phyloP scores from a whole-genome alignment of 2,329 filamentous ascomycete genomes.

The Blastomyces gilchristii region DNA sequence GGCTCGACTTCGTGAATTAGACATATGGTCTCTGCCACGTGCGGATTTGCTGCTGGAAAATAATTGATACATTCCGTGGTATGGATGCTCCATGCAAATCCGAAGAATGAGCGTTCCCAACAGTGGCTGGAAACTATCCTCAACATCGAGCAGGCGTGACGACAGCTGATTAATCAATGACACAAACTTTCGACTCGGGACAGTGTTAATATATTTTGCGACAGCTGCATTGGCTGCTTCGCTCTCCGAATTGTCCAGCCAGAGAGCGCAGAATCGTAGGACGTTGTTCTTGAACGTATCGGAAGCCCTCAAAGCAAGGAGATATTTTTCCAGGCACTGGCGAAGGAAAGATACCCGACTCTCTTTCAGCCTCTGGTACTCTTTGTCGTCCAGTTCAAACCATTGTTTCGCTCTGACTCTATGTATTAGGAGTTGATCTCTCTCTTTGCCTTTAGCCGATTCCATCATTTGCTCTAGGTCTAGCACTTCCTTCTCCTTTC shows the following conservation, averaged over 20 bases:
- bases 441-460: slow-evolving; percentile 42
- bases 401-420: slow-evolving; percentile 69
- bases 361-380: slow-evolving; percentile 66
- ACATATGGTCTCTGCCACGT: slow-evolving; percentile 59
- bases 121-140: slow-evolving; percentile 62
- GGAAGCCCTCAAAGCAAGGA: slow-evolving; percentile 71
- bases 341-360: slow-evolving; percentile 75
- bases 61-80: slow-evolving; percentile 94
- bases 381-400: slow-evolving; percentile 81
- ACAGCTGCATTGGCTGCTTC: slow-evolving; percentile 69
- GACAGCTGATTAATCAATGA: slow-evolving; percentile 90
- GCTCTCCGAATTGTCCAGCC: slow-evolving; percentile 78
- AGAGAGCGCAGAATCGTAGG: slow-evolving; percentile 83
- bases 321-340: slow-evolving; percentile 84
- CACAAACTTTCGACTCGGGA: slow-evolving; percentile 87
- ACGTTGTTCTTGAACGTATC: slow-evolving; percentile 84
- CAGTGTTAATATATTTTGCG: slow-evolving; percentile 54
- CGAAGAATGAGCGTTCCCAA: slow-evolving; percentile 64
- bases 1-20: slow-evolving; percentile 61
- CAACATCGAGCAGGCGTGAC: slow-evolving; percentile 69
- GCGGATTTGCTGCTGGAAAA: slow-evolving; percentile 69
- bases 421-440: slow-evolving; percentile 49
- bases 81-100: slow-evolving; percentile 88
- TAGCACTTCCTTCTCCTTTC: slow-evolving; percentile 68
- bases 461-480: slow-evolving; percentile 56